Evolutionary conservation across 2,329 filamentous ascomycete species (phyloP), one percentile per base, ranked within the genome.

Genomic region (Ambrosiella xylebori): DNA sequence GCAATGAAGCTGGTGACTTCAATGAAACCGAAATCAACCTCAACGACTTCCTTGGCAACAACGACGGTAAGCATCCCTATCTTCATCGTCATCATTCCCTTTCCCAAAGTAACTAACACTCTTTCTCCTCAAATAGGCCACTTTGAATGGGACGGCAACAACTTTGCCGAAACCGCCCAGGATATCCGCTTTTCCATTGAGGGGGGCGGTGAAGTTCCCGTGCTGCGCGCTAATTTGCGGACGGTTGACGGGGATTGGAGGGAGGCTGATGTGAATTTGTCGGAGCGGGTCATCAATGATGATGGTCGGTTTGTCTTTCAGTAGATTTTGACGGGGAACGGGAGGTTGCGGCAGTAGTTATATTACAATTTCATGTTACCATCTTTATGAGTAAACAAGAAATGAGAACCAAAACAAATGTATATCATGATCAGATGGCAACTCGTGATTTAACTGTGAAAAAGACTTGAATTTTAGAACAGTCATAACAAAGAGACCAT

Each of bases 231-330:
- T 41, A 60, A 52, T 0, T 71, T 82, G 38, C 64, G 60, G 44
- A 70, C 72, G 38, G 54, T 65, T 1, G 68, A 76, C 0, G 77
- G 76, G 44, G 68, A 78, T 15, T 57, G 59, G 1, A 59, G 68
- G 1, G 59, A 66, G 6, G 67, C 70, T 41, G 72, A 82, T 63
- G 62, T 82, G 62, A 81, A 82, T 69, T 71, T 82, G 5, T 66
- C 72, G 2, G 76, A 80, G 72, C 70, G 75, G 60, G 71, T 82
- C 57, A 66, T 67, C 60, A 82, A 82, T 67, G 63, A 74, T 17
- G 65, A 76, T 63, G 79, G 79, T n/a, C 36, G 60, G 1, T 70
- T 79, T 60, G 56, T 61, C 57, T 73, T 69, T 53, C 63, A 59
- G 66, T 50, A 17, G 41, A 64, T 27, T 35, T 9, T 4, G 9